phyloP scores from a whole-genome alignment of 2,329 filamentous ascomycete genomes.

The Dryadomyces sulphureus region DNA sequence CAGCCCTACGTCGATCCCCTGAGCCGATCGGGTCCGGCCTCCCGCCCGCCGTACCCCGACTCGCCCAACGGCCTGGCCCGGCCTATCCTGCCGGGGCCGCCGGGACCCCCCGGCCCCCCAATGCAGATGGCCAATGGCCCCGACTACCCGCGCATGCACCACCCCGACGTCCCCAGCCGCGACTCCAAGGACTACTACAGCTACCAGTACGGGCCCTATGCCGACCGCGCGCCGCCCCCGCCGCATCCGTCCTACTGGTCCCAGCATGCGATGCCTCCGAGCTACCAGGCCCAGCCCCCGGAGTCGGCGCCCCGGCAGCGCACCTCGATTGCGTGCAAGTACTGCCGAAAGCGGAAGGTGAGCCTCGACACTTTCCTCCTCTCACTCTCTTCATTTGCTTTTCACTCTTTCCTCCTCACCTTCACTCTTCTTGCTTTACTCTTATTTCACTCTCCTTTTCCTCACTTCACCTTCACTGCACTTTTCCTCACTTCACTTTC shows the following conservation, averaged over 20 bases:
- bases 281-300: slow-evolving; percentile 20
- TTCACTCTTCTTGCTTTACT: background rate
- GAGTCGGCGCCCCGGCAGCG: slow-evolving; percentile 42
- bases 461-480: background rate
- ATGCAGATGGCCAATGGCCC: slow-evolving; percentile 7
- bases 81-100: background rate
- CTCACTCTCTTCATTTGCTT: background rate
- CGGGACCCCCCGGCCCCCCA: slow-evolving; percentile 17
- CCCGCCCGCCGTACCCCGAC: slow-evolving; percentile 1
- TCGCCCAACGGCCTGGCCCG: slow-evolving; percentile 1
- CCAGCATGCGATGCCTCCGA: slow-evolving; percentile 12
- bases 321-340: slow-evolving; percentile 45
- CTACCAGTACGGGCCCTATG: slow-evolving; percentile 12
- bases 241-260: slow-evolving; percentile 8
- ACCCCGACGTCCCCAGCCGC: slow-evolving; percentile 6
- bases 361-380: slow-evolving; percentile 6
- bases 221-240: slow-evolving; percentile 6
- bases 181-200: slow-evolving; percentile 10
- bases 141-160: slow-evolving; percentile 12
- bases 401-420: too few relatives aligned
- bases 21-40: background rate
- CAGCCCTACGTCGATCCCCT: background rate
- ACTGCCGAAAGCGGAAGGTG: slow-evolving; percentile 48
- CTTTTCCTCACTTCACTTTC: slow-evolving; percentile 6
- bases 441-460: background rate